phyloP scores from a whole-genome alignment of 495 filamentous ascomycete species.

The Podospora pseudoanserina region DNA sequence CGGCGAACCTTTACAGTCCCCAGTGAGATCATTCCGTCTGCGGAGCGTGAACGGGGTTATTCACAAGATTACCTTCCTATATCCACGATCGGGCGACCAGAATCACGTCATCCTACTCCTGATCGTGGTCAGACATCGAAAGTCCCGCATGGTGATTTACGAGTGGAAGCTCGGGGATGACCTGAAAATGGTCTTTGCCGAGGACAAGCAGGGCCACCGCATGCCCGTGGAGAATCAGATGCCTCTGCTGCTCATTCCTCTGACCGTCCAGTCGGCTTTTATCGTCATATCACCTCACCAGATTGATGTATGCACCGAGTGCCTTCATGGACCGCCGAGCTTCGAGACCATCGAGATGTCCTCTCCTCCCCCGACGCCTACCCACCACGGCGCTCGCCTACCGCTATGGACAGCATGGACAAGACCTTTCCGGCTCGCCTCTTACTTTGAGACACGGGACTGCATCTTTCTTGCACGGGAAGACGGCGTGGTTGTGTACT shows the following conservation, averaged over 20 bases:
- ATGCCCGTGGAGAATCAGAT: slow-evolving; percentile 59
- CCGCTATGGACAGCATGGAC: slow-evolving; percentile 66
- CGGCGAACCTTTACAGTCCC: slow-evolving; percentile 32
- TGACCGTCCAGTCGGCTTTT: slow-evolving; percentile 62
- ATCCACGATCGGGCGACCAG: slow-evolving; percentile 60
- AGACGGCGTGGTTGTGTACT: slow-evolving; percentile 67
- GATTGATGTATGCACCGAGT: slow-evolving; percentile 59
- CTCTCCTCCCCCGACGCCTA: slow-evolving; percentile 29
- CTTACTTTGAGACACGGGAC: slow-evolving; percentile 59
- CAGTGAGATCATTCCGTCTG: slow-evolving; percentile 50
- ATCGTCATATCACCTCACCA: slow-evolving; percentile 56
- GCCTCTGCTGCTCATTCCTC: slow-evolving; percentile 64
- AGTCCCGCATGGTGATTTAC: slow-evolving; percentile 64
- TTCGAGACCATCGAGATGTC: slow-evolving; percentile 39
- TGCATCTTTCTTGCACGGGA: slow-evolving; percentile 76
- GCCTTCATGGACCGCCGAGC: slow-evolving; percentile 47
- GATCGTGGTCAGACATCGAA: slow-evolving; percentile 57
- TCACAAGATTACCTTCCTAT: slow-evolving; percentile 82
- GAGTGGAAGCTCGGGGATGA: slow-evolving; percentile 62
- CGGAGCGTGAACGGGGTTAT: slow-evolving; percentile 68
- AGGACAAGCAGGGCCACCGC: slow-evolving; percentile 44
- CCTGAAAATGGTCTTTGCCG: slow-evolving; percentile 34
- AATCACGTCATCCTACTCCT: slow-evolving; percentile 73
- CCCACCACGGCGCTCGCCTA: slow-evolving; percentile 37
- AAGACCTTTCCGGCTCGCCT: slow-evolving; percentile 58